A percentile compares a stretch with the other conserved stretches of the same genome.
These are phyloP conservation scores for Leishmania lainsoni DNA, from an alignment of 208 protist species.

Conservation along the genomic window DNA sequence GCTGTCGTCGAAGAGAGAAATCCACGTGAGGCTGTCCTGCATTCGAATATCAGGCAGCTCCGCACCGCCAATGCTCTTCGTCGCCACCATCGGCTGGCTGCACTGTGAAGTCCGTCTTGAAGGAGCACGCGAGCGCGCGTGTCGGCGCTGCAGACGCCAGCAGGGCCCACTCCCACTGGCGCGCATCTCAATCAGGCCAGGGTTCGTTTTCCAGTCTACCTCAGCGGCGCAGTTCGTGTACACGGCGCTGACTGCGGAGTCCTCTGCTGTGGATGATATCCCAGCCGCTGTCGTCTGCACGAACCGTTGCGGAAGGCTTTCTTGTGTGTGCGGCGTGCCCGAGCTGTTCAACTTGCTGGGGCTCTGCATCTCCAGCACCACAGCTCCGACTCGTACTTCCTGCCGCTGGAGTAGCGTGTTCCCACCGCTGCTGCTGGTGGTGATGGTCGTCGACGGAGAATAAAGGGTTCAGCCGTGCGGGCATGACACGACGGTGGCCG, in stretches of 20 bases:
- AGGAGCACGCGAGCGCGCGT: slow-evolving; percentile 49
- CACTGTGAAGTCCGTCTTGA: slow-evolving; percentile 25
- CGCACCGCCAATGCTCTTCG: slow-evolving; percentile 2
- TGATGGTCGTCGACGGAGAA: not conserved
- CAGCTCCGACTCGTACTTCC: not conserved
- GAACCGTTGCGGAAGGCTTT: not conserved
- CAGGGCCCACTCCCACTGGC: slow-evolving; percentile 43
- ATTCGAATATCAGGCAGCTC: slow-evolving; percentile 39
- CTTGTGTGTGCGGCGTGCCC: not conserved
- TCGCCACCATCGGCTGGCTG: slow-evolving; percentile 41
- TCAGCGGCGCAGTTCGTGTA: slow-evolving; percentile 51
- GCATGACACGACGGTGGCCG: slow-evolving; percentile 10
- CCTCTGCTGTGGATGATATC: not conserved
- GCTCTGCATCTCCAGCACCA: not conserved
- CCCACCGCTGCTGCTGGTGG: not conserved
- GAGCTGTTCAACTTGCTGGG: not conserved
- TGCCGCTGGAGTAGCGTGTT: not conserved
- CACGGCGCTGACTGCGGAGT: not conserved
- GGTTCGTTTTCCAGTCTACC: slow-evolving; percentile 35
- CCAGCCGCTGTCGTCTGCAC: not conserved
- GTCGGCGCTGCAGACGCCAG: slow-evolving; percentile 32
- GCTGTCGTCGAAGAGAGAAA: slow-evolving; percentile 36
- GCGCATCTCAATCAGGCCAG: slow-evolving; percentile 55
- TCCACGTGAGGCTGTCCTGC: slow-evolving; percentile 45
- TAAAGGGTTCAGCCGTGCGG: slow-evolving; percentile 30